Conservation (phyloP, 1,284 basidiomycete species). For the Inonotus hispidus region DNA sequence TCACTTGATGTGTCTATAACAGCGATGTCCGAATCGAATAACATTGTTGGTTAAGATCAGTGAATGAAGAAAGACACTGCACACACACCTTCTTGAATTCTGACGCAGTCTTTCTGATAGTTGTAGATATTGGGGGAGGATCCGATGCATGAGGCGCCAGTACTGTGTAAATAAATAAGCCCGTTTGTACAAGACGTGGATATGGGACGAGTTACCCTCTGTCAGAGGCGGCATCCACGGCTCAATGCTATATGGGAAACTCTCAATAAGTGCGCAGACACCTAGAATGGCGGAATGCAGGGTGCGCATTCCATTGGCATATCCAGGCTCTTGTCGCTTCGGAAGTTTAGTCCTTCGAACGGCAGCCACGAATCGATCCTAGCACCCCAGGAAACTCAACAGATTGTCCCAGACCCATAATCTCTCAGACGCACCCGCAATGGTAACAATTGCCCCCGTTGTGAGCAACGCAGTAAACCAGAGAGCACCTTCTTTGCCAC, state of each 20-base stretch:
- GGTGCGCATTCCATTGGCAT: slow-evolving; percentile 67
- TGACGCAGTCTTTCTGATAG: slow-evolving; percentile 84
- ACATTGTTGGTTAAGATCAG: neutral
- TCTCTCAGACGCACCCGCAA: slow-evolving; percentile 58
- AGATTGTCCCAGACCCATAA: slow-evolving; percentile 5
- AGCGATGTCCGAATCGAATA: neutral
- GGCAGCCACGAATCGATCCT: slow-evolving; percentile 77
- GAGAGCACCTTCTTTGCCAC: slow-evolving; percentile 90
- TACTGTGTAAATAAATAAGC: slow-evolving; percentile 39
- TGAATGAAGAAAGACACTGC: neutral
- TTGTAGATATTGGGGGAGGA: slow-evolving; percentile 88
- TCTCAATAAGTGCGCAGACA: slow-evolving; percentile 78
- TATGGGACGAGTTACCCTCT: slow-evolving; percentile 45
- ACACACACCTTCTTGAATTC: slow-evolving; percentile 77
- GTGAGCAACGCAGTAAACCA: slow-evolving; percentile 89
- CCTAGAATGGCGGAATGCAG: slow-evolving; percentile 91
- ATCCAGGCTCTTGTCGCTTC: slow-evolving; percentile 62
- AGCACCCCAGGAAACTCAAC: slow-evolving; percentile 7
- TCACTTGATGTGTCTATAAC: slow-evolving; percentile 63
- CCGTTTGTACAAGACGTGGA: slow-evolving; percentile 14
- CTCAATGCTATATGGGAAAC: slow-evolving; percentile 74
- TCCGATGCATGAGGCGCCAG: slow-evolving; percentile 82
- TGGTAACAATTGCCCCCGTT: slow-evolving; percentile 81
- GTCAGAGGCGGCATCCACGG: slow-evolving; percentile 74
- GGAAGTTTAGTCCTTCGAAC: slow-evolving; percentile 66